Evolutionary conservation across 306 rosid genomes (phyloP).

Genomic region (Cicer judaicum): DNA sequence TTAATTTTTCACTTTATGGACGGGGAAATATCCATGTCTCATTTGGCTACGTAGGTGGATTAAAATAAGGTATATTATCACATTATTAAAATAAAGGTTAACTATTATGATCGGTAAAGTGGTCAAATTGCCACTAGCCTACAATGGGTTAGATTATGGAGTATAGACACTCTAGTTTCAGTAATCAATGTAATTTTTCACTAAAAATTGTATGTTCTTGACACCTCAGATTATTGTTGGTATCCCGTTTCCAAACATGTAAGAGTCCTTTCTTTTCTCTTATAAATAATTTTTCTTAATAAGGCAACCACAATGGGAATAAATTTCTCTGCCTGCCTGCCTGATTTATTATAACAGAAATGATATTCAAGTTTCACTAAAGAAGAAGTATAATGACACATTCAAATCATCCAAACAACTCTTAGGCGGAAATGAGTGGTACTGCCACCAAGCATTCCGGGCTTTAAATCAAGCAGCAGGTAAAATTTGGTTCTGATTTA

Average conservation of each 20-base stretch:
- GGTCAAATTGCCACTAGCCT: constrained; percentile 24
- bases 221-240: constrained; percentile 93
- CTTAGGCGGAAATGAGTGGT: constrained; percentile 89
- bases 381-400: constrained; percentile 85
- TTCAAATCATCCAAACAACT: constrained; percentile 77
- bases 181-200: constrained; percentile 25
- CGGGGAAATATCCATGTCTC: constrained; percentile 23
- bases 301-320: constrained; percentile 7
- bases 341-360: constrained; percentile 59
- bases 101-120: neutral
- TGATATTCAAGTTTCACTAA: constrained; percentile 79
- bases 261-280: constrained; percentile 53
- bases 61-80: constrained; percentile 16
- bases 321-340: constrained; percentile 45
- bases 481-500: constrained; percentile 39
- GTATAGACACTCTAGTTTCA: constrained; percentile 11
- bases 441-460: constrained; percentile 96
- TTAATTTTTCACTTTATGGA: constrained; percentile 5
- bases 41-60: constrained; percentile 12
- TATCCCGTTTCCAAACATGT: constrained; percentile 95
- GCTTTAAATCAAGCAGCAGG: constrained; percentile 99
- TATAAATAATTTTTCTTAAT: constrained; percentile 25
- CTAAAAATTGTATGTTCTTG: constrained; percentile 54
- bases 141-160: constrained; percentile 32
- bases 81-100: constrained; percentile 27